Conservation (phyloP, 2,329 filamentous ascomycete genomes). For the Xylaria multiplex region DNA sequence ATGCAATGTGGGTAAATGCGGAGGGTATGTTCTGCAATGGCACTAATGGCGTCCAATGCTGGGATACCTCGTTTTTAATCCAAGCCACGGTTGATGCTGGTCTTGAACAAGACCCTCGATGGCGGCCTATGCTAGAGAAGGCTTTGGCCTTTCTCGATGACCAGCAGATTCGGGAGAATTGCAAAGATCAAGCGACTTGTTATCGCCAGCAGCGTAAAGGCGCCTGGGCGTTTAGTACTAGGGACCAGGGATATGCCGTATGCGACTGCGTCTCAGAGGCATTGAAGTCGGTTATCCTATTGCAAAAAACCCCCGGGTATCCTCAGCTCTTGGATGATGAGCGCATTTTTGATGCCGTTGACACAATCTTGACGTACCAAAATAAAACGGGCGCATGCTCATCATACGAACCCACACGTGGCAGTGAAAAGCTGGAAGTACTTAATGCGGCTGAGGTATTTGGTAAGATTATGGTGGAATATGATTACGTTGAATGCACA, state of each 20-base stretch:
- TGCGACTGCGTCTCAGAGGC: slow-evolving; percentile 95
- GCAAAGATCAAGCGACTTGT: slow-evolving; percentile 77
- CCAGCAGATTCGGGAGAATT: slow-evolving; percentile 90
- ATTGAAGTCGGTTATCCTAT: slow-evolving; percentile 83
- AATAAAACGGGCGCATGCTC: slow-evolving; percentile 87
- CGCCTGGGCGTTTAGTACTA: slow-evolving; percentile 95
- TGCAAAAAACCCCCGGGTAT: slow-evolving; percentile 82
- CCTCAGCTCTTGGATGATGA: slow-evolving; percentile 78
- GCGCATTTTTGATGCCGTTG: slow-evolving; percentile 86
- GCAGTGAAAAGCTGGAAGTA: slow-evolving; percentile 79
- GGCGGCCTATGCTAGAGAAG: slow-evolving; percentile 83
- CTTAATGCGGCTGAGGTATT: slow-evolving; percentile 98
- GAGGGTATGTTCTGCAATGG: slow-evolving; percentile 96
- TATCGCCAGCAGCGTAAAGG: slow-evolving; percentile 94
- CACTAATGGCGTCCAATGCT: slow-evolving; percentile 97
- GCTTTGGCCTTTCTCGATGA: slow-evolving; percentile 87
- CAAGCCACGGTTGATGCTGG: slow-evolving; percentile 84
- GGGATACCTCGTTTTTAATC: slow-evolving; percentile 93
- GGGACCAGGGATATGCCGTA: slow-evolving; percentile 91
- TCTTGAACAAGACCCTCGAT: slow-evolving; percentile 78
- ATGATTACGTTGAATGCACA: slow-evolving; percentile 97
- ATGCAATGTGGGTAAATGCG: slow-evolving; percentile 90
- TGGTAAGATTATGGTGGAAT: slow-evolving; percentile 97
- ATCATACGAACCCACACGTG: slow-evolving; percentile 87
- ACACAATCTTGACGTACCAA: slow-evolving; percentile 91